Base-by-base conservation (phyloP, 2,329 filamentous ascomycete genomes). In the Fusarium bactridioides region DNA sequence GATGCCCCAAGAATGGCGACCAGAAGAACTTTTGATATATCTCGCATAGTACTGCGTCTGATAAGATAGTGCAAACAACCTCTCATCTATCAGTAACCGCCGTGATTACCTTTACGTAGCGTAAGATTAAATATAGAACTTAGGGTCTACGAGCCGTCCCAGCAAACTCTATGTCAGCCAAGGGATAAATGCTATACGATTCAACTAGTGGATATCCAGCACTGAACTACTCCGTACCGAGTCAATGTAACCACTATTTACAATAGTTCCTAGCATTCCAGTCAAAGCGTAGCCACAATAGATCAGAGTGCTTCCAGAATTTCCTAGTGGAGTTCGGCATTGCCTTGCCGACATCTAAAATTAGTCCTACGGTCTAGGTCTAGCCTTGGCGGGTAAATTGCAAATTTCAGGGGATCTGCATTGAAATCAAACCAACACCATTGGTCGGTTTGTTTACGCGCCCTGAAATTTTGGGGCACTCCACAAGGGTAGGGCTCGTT, bases 271-370 rank as follows among this genome's bases (percentile, higher is more conserved):
- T 21, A 15, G 23, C 23, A 21, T 37, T 33, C 31, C 23, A 27
- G 31, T 57, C 55, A 50, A 50, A 57, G 41, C 41, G 18, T 19
- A 19, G 29, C 31, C 31, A 15, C 18, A 41, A 19, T 7, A 43
- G 21, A 19, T 18, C 29, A 12, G 25, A 16, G 23, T 16, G 33
- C 29, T 35, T 41, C 19, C 19, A 41, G 29, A n/a, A 43, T 10
- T 19, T 25, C 57, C 21, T 33, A 37, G 25, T 53, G 44, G 37
- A 43, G 18, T 18, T 27, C 61, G 64, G 64, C 61, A 60, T 37
- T 60, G n/a, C 37, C 27, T 13, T 50, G 25, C 51, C 43, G 61
- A 29, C 19, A 29, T 50, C 64, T 67, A 67, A 67, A 67, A 66
- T 66, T 66, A 59, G 64, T n/a, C 2, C 7, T 13, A 12, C 29